Conservation (phyloP, 805 yeast genomes). For the Metschnikowia continentalis region DNA sequence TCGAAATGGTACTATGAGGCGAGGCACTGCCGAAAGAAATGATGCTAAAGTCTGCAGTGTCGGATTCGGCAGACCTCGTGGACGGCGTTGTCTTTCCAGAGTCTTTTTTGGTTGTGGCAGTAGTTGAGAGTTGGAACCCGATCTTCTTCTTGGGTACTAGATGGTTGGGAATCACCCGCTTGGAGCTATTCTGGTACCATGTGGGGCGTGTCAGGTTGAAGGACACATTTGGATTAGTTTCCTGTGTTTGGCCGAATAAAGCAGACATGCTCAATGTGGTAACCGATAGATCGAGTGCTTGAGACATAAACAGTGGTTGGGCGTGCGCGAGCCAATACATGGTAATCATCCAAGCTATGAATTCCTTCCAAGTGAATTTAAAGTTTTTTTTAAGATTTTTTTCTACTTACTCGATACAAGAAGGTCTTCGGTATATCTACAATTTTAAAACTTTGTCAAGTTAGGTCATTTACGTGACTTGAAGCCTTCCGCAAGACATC, state of each 20-base stretch:
- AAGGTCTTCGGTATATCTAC: no score
- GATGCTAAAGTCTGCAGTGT: constrained; percentile 22
- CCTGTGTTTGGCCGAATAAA: constrained; percentile 9
- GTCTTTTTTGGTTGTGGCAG: constrained; percentile 16
- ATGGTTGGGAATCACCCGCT: constrained; percentile 39
- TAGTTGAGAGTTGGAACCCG: constrained; percentile 33
- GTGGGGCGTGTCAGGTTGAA: constrained; percentile 20
- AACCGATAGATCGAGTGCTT: neutral
- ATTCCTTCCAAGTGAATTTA: neutral
- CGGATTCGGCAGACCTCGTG: constrained; percentile 6
- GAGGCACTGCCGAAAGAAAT: constrained; percentile 31
- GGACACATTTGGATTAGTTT: neutral
- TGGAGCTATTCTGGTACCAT: constrained; percentile 35
- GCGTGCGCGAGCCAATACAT: neutral
- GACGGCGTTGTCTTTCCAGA: constrained; percentile 4
- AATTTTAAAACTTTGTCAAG: neutral
- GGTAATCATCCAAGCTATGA: neutral
- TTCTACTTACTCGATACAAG: no score
- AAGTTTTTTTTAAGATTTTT: neutral
- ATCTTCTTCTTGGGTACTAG: constrained; percentile 38
- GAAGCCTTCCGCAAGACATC: neutral
- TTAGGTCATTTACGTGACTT: neutral
- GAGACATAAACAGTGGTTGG: neutral
- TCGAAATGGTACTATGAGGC: constrained; percentile 18
- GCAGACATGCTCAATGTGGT: constrained; percentile 6